Base-by-base conservation (phyloP, 768 basidiomycete genomes). In the Tricholoma furcatifolium region DNA sequence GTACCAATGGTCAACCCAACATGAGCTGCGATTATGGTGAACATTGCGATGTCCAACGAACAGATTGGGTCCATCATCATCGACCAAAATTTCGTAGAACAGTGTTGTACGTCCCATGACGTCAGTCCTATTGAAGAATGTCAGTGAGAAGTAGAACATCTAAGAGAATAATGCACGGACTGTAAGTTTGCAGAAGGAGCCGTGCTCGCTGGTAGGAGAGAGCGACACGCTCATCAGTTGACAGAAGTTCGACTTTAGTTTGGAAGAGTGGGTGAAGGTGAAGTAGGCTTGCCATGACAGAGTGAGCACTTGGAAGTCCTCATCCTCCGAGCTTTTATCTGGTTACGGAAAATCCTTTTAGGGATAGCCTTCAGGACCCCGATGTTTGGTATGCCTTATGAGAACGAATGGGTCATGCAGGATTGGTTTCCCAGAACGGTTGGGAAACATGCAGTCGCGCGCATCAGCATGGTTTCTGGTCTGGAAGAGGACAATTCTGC, bases 1-100 rank as follows among this genome's bases (percentile, higher is more conserved):
- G 81, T 81, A 14, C 82, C 81, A n/a, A 81, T 74, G 2, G 76
- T 65, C 31, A 84, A 65, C 21, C 79, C 80, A 48, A 78, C 70
- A 47, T 83, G 82, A 9, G 72, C 74, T 2, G 79, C 73, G 47
- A 83, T 53, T 35, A 83, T 76, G 10, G 77, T 81, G 60, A 76
- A 77, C 73, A 79, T 74, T 38, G 81, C 78, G 36, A 74, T 73
- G 55, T 83, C 81, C 30, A 77, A 57, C 12, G 75, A 71, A 56
- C 74, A 69, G 32, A 82, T 76, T 1, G 80, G 81, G 58, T 83
- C 80, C 17, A 64, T 75, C 67, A 81, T 76, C 67, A 83, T 62
- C 2, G 69, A 67, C 81, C 82, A 83, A 56, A 78, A 83, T 43
- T 65, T 72, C 0, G 74, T 62, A 14, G 79, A 75, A 55, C 79